These are phyloP conservation scores for Sporothrix mexicana DNA, from an alignment of 2,329 filamentous ascomycete genomes.

Conservation along the genomic window DNA sequence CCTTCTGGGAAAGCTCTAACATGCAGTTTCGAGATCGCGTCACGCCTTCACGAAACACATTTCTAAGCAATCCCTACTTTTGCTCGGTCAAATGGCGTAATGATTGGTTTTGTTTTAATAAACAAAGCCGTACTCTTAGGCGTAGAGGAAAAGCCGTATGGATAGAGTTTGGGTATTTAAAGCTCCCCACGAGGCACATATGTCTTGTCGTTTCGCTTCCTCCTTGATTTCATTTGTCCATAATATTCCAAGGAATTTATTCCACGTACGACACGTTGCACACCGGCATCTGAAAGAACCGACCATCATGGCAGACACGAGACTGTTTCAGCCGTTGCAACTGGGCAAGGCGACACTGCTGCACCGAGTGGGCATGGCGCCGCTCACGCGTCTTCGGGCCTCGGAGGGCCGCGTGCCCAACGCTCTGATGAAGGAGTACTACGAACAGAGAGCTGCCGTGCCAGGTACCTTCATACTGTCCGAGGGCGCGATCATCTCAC, in stretches of 20 bases:
- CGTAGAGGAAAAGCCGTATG: too few relatives aligned
- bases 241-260: too few relatives aligned
- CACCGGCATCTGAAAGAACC: background rate
- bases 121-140: too few relatives aligned
- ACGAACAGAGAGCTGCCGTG: constrained; percentile 32
- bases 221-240: too few relatives aligned
- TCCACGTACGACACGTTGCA: too few relatives aligned
- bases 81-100: background rate
- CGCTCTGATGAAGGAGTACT: constrained; percentile 34
- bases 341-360: constrained; percentile 28
- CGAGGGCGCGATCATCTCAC: background rate
- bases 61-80: background rate
- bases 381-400: constrained; percentile 40
- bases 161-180: too few relatives aligned
- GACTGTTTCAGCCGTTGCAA: constrained; percentile 48
- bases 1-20: constrained; percentile 1
- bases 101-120: background rate
- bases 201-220: too few relatives aligned
- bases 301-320: background rate
- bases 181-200: too few relatives aligned
- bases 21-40: constrained; percentile 7
- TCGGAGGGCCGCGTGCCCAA: constrained; percentile 29
- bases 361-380: constrained; percentile 35
- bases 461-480: constrained; percentile 32
- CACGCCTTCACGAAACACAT: background rate